phyloP scores from a whole-genome alignment of 2,329 filamentous ascomycete species.

The Ceratocystis alfenasii region DNA sequence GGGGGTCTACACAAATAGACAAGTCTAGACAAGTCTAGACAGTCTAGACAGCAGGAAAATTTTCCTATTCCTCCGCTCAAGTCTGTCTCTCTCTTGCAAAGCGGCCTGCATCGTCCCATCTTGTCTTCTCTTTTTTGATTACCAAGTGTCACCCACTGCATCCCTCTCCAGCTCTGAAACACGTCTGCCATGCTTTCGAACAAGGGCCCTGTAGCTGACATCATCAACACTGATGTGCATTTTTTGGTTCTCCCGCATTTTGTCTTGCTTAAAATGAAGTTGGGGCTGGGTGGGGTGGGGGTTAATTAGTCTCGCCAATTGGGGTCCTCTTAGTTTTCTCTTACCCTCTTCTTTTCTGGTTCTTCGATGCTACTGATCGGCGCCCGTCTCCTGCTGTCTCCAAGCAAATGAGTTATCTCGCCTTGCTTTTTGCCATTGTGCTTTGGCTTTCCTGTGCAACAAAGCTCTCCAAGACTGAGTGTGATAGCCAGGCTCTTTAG shows the following conservation, averaged over 20 bases:
- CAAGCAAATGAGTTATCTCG: not conserved
- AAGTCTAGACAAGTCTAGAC: not conserved
- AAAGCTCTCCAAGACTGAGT: not conserved
- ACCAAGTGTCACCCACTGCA: conserved; percentile 2
- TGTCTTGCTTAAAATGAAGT: not conserved
- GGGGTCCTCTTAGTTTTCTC: not conserved
- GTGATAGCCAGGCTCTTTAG: not conserved
- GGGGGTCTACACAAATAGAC: not conserved
- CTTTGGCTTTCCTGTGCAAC: not conserved
- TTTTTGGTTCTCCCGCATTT: not conserved
- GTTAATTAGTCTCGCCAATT: not conserved
- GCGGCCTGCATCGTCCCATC: conserved; percentile 1
- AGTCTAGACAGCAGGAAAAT: too few species aligned
- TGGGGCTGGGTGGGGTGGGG: not conserved
- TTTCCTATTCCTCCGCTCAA: not conserved
- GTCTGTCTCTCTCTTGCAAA: not conserved
- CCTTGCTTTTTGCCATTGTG: not conserved
- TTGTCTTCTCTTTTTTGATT: conserved; percentile 6
- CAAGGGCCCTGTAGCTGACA: conserved; percentile 7
- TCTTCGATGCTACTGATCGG: not conserved
- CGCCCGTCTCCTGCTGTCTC: not conserved
- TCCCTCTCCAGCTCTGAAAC: conserved; percentile 9
- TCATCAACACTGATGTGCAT: not conserved
- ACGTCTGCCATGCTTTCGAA: conserved; percentile 4
- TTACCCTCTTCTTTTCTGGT: not conserved